Base-by-base conservation (phyloP, 192 early-diverging fungal genomes). In the Podila verticillata region DNA sequence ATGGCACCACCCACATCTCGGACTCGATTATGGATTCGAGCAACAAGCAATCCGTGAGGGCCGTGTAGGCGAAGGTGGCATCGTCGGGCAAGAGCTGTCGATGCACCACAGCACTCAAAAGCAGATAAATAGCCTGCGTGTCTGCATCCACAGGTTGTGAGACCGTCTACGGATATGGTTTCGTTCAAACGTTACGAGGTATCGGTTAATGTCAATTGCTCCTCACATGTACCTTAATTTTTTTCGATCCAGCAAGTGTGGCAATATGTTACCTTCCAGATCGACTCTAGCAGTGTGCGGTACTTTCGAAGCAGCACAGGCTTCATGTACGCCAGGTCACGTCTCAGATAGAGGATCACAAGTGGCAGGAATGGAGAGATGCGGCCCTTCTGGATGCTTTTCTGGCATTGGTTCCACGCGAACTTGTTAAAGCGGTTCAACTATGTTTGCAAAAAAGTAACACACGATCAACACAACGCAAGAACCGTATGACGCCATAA, bases 401-500 rank as follows among this genome's bases (percentile, higher is more conserved):
- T 81, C 20, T 80, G 61, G 34, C 77, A 75, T 26, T 84, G 73
- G 32, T 81, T 80, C 73, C 78, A 72, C 1, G 83, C 78, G 70
- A 84, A 84, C 72, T 84, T 84, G 51, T 84, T 84, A 60, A 81
- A 84, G 6, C 83, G 69, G 65, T 81, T 84, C 7, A 81, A 57
- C 82, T 83, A 68, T 24, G n/a, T 26, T 7, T 22, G 19, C 15
- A 4, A 5, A 20, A 4, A 49, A 19, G 28, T 57, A 58, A 26
- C 48, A 10, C 2, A 62, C 44, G 2, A 4, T 15, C 22, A 30
- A 12, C 22, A 67, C 13, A 57, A 28, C n/a, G 35, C 19, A 13
- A 57, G 29, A 22, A 47, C 31, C 30, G 24, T 48, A 13, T 61
- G 19, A 2, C 29, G 51, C 48, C 47, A 35, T 17, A 54, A 48